Percentiles rank a stretch among this genome's conserved stretches.
phyloP scores from a whole-genome alignment of 2,329 filamentous ascomycete genomes.

The Trichothecium roseum region DNA sequence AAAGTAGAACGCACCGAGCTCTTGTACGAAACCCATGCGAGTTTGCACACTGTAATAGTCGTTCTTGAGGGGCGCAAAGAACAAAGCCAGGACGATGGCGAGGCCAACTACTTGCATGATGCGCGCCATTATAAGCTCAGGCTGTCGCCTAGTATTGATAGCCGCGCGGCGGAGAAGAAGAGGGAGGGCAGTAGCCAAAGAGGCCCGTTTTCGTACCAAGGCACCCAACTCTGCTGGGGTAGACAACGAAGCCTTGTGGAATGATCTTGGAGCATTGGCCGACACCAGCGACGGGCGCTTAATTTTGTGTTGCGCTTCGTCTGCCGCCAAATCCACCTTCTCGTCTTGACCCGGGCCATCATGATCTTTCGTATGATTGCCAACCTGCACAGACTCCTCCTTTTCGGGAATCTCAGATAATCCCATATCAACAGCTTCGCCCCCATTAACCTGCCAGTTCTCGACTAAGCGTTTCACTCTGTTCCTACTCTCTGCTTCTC shows the following conservation, averaged over 20 bases:
- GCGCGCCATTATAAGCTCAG: constrained; percentile 51
- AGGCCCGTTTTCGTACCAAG: constrained; percentile 51
- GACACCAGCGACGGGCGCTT: constrained; percentile 8
- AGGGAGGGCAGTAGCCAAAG: constrained; percentile 53
- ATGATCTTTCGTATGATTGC: too few relatives aligned
- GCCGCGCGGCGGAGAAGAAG: constrained; percentile 56
- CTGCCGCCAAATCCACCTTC: background rate
- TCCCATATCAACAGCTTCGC: background rate
- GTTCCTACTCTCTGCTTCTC: constrained; percentile 51
- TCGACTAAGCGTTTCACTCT: constrained; percentile 52
- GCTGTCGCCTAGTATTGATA: constrained; percentile 60
- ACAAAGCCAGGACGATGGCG: constrained; percentile 51
- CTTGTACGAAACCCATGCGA: constrained; percentile 62
- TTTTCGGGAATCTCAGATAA: background rate
- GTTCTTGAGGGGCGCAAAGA: constrained; percentile 61
- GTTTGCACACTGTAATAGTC: constrained; percentile 64
- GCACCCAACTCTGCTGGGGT: constrained; percentile 64
- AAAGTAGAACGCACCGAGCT: constrained; percentile 62
- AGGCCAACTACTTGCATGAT: constrained; percentile 58
- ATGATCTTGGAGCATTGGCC: constrained; percentile 24
- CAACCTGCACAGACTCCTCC: background rate
- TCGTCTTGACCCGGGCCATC: background rate
- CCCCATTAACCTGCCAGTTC: constrained; percentile 33
- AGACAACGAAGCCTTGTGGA: constrained; percentile 37
- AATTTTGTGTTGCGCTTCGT: background rate